Conservation (phyloP, 192 early-diverging fungal genomes). For the Coemansia asiatica region DNA sequence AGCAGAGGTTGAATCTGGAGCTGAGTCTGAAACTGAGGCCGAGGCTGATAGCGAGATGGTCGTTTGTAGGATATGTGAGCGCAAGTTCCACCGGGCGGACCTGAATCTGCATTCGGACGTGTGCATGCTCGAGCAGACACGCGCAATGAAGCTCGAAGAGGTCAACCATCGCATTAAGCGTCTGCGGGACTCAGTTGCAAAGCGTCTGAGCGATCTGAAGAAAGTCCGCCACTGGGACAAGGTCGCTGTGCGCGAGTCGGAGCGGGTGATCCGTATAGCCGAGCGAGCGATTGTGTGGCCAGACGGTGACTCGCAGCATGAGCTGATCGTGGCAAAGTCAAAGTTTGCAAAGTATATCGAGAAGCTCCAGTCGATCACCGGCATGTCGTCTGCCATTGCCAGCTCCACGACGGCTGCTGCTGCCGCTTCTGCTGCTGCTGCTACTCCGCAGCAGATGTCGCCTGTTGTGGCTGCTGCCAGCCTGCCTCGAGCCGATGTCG, state of each 20-base stretch:
- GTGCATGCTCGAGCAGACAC: slow-evolving; percentile 74
- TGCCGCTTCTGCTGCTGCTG: background rate
- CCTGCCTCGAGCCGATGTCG: slow-evolving; percentile 50
- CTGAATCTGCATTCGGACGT: slow-evolving; percentile 78
- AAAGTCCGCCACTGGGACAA: slow-evolving; percentile 43
- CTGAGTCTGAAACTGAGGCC: background rate
- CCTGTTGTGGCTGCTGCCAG: background rate
- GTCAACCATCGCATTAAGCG: slow-evolving; percentile 59
- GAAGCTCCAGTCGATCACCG: slow-evolving; percentile 42
- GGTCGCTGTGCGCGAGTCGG: slow-evolving; percentile 35
- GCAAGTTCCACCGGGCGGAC: slow-evolving; percentile 61
- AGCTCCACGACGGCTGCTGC: background rate
- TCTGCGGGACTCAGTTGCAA: slow-evolving; percentile 56
- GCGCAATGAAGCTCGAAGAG: slow-evolving; percentile 65
- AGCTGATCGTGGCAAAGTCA: slow-evolving; percentile 51
- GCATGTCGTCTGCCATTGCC: slow-evolving; percentile 2
- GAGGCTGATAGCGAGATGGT: slow-evolving; percentile 48
- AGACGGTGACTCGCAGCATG: slow-evolving; percentile 50
- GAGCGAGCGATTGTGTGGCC: slow-evolving; percentile 48
- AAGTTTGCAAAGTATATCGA: slow-evolving; percentile 52
- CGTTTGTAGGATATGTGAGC: slow-evolving; percentile 87
- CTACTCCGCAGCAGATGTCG: background rate
- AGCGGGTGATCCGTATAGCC: slow-evolving; percentile 41
- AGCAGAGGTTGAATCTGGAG: background rate
- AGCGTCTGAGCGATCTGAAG: slow-evolving; percentile 50